These are phyloP conservation scores for Mycosphaerella sp. DNA, from an alignment of 2,329 filamentous ascomycete species.

Conservation along the genomic window DNA sequence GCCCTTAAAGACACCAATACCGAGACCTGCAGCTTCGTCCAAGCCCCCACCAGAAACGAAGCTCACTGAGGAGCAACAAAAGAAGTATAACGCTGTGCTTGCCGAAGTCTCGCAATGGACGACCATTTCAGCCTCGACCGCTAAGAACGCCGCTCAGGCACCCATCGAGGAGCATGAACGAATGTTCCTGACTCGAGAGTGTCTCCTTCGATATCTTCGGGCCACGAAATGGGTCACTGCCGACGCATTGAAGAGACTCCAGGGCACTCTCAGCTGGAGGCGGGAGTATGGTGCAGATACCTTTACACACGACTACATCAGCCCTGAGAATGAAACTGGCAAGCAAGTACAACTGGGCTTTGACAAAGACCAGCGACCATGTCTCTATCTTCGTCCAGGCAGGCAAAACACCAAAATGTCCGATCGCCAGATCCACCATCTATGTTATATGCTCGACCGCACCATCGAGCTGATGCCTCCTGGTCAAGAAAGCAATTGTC, in stretches of 20 bases:
- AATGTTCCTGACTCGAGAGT: slow-evolving; percentile 88
- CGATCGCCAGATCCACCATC: slow-evolving; percentile 81
- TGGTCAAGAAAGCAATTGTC: slow-evolving; percentile 75
- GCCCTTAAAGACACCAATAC: slow-evolving; percentile 32
- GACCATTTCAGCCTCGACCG: slow-evolving; percentile 58
- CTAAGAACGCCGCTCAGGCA: slow-evolving; percentile 51
- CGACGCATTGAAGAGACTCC: slow-evolving; percentile 71
- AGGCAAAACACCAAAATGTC: slow-evolving; percentile 87
- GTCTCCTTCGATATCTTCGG: slow-evolving; percentile 83
- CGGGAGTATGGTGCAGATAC: slow-evolving; percentile 79
- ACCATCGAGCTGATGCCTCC: slow-evolving; percentile 81
- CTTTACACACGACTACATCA: slow-evolving; percentile 79
- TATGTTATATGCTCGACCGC: slow-evolving; percentile 93
- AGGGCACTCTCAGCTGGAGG: slow-evolving; percentile 77
- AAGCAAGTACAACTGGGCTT: slow-evolving; percentile 89
- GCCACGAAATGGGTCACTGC: slow-evolving; percentile 83
- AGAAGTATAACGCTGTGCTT: slow-evolving; percentile 75
- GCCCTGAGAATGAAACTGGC: slow-evolving; percentile 89
- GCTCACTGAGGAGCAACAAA: slow-evolving; percentile 68
- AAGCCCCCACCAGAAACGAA: slow-evolving; percentile 50
- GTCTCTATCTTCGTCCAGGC: slow-evolving; percentile 81
- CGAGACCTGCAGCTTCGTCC: slow-evolving; percentile 41
- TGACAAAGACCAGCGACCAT: slow-evolving; percentile 78
- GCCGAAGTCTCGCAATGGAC: slow-evolving; percentile 64
- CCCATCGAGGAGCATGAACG: slow-evolving; percentile 73